These are phyloP conservation scores for Acacia concinna DNA, from an alignment of 331 rosid species.

Conservation along the genomic window DNA sequence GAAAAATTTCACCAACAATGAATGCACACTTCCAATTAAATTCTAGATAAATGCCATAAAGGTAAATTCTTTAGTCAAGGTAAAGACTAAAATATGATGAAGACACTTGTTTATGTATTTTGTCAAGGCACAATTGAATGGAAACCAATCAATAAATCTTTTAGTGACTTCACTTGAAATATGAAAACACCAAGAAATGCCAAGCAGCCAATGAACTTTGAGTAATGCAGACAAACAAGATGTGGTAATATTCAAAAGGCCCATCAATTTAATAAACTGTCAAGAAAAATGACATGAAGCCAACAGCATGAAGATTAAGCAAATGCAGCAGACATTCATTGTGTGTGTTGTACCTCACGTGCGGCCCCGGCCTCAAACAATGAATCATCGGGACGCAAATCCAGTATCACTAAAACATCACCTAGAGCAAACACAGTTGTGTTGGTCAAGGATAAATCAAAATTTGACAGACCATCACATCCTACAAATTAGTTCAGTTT, in stretches of 20 bases:
- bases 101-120: not conserved
- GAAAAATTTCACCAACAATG: conserved; percentile 6
- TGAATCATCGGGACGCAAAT: conserved; percentile 80
- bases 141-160: too few relatives aligned
- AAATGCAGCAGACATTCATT: conserved; percentile 15
- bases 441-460: conserved; percentile 18
- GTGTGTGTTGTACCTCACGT: conserved; percentile 69
- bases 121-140: too few relatives aligned
- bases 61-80: not conserved
- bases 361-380: conserved; percentile 97
- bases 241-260: not conserved
- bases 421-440: conserved; percentile 47
- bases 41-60: not conserved
- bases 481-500: conserved; percentile 12
- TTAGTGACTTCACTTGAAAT: too few relatives aligned
- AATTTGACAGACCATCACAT: not conserved
- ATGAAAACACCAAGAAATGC: too few relatives aligned
- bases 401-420: conserved; percentile 91
- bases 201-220: too few relatives aligned
- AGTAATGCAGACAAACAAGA: not conserved
- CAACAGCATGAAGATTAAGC: conserved; percentile 1
- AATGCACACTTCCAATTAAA: not conserved
- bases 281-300: not conserved
- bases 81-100: not conserved
- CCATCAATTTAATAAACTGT: not conserved